Base-by-base conservation (phyloP, 768 basidiomycete species). In the Kwoniella sp. region DNA sequence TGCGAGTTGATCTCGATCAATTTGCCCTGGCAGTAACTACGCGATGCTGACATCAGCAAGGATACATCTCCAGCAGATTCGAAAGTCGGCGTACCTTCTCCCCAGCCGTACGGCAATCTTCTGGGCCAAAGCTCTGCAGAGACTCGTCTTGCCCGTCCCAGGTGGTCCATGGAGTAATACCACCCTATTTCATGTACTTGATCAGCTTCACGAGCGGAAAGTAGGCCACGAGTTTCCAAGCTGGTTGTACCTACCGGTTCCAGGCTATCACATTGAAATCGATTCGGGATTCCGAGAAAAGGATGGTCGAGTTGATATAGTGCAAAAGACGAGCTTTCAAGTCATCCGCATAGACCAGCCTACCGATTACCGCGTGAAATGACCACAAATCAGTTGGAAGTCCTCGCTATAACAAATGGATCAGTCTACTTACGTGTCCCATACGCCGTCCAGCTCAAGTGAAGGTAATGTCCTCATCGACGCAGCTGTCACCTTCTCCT, bases 1-100 rank as follows among this genome's bases (percentile, higher is more conserved):
- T 98, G 96, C 0, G 96, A 94, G 78, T 98, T 98, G 75, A 99
- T 96, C 80, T 99, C 96, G 51, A 99, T 86, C 12, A 99, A 84
- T 52, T 92, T 90, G 37, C 92, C 86, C 80, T 90, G 86, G 0
- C 89, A 84, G 78, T 96, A 99, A 28, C 93, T 95, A 72, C 23
- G 0, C n/a, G n/a, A n/a, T n/a, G n/a, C n/a, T n/a, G n/a, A 17
- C 0, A 50, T 37, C 9, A 11, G n/a, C 20, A 3, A 45, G 41
- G 4, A 45, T 17, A 45, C 5, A 47, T 22, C 30, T n/a, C 4
- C 2, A 31, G 30, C 1, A 59, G 23, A 23, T 34, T n/a, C 3
- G 23, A 58, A 26, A 17, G 2, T 15, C 20, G 34, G 74, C 85
- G 47, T 61, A 90, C 93, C 90, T 85, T 74, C 91, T 87, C 0